Evolutionary conservation across 2,329 filamentous ascomycete species (phyloP).

Genomic region (Alternaria hordeiaustralica): DNA sequence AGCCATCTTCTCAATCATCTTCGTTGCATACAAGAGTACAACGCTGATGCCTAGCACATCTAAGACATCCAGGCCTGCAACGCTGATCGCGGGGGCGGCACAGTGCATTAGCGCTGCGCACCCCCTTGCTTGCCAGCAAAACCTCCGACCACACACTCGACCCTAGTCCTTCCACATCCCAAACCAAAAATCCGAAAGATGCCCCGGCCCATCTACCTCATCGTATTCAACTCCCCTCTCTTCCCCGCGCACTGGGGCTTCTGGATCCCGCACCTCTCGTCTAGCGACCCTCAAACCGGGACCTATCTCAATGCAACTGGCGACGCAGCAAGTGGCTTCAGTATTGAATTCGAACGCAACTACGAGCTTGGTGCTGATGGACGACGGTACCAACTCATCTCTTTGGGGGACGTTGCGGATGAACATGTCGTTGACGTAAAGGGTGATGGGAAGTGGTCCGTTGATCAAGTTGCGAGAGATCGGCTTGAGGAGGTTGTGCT

Average conservation of each 20-base stretch:
- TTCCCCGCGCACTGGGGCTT: slow-evolving; percentile 38
- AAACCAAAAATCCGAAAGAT: neutral
- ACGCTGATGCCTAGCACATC: neutral
- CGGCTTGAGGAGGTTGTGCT: slow-evolving; percentile 27
- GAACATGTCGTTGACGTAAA: slow-evolving; percentile 16
- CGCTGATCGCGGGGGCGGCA: neutral
- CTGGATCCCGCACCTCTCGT: slow-evolving; percentile 20
- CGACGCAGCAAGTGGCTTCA: slow-evolving; percentile 25
- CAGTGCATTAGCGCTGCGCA: neutral
- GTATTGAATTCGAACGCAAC: slow-evolving; percentile 24
- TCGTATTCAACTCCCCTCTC: slow-evolving; percentile 27
- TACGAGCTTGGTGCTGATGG: slow-evolving; percentile 16
- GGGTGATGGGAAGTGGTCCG: slow-evolving; percentile 1
- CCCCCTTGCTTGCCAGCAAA: neutral
- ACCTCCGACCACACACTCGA: neutral
- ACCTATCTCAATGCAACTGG: slow-evolving; percentile 31
- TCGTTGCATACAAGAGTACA: neutral
- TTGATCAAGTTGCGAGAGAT: slow-evolving; percentile 14
- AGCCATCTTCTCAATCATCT: fast-evolving
- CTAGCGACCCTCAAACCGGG: slow-evolving; percentile 13
- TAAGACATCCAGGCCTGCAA: neutral
- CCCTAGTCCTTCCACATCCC: neutral
- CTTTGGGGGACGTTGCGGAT: slow-evolving; percentile 13
- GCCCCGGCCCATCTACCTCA: slow-evolving; percentile 24
- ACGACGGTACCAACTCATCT: slow-evolving; percentile 12